These are phyloP conservation scores for Echites panduratus DNA, from an alignment of 257 asterid species.

Conservation along the genomic window DNA sequence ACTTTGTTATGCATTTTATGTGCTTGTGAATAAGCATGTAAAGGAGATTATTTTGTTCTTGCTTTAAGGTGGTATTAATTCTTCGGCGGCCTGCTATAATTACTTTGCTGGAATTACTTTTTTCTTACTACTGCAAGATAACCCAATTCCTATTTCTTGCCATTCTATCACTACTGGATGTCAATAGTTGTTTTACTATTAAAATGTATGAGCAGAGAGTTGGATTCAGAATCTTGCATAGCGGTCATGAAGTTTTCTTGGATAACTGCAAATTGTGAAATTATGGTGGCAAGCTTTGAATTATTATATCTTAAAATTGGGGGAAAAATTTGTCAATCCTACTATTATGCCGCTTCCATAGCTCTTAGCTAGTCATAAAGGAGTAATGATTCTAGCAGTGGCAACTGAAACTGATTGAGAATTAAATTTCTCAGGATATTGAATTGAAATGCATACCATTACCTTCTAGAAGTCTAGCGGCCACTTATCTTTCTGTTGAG, in stretches of 20 bases:
- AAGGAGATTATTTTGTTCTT: background rate
- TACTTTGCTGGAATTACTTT: too few relatives aligned
- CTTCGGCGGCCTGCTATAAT: background rate
- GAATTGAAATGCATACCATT: background rate
- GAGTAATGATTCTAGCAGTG: background rate
- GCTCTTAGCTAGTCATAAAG: background rate
- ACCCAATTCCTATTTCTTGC: background rate
- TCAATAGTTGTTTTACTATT: background rate
- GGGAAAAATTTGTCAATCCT: background rate
- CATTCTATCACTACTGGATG: background rate
- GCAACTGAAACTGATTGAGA: background rate
- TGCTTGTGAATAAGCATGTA: constrained; percentile 2
- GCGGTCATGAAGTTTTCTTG: background rate
- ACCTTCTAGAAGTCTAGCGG: background rate
- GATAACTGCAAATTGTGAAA: background rate
- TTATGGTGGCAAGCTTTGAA: background rate
- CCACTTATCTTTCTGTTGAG: background rate
- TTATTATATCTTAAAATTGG: too few relatives aligned
- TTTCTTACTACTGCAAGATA: too few relatives aligned
- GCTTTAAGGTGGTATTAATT: background rate
- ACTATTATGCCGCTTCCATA: background rate
- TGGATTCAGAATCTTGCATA: background rate
- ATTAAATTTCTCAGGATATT: background rate
- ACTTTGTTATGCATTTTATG: background rate
- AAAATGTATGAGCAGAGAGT: background rate